Percentiles rank a stretch among this genome's conserved stretches.
These are phyloP conservation scores for Orbilia quercus DNA, from an alignment of 2,329 filamentous ascomycete species.

Conservation along the genomic window DNA sequence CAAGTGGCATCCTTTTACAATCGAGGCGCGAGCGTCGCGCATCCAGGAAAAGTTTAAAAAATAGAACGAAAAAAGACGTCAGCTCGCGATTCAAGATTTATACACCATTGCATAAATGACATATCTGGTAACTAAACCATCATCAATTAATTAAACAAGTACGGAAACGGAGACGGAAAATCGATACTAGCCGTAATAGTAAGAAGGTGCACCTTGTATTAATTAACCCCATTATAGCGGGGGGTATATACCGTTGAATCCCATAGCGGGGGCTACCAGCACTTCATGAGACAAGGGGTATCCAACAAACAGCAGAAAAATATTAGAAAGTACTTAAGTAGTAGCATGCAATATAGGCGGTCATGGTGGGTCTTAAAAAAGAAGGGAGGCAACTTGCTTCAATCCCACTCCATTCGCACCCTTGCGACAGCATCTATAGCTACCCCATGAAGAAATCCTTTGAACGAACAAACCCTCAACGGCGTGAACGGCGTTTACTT, in stretches of 20 bases:
- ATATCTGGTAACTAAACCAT: background rate
- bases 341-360: slow-evolving; percentile 3
- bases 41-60: background rate
- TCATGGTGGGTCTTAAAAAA: background rate
- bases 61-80: slow-evolving; percentile 15
- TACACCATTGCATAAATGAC: slow-evolving; percentile 4
- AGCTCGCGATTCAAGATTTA: slow-evolving; percentile 22
- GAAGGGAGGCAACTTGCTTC: too few relatives aligned
- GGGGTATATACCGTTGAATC: too few relatives aligned
- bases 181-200: too few relatives aligned
- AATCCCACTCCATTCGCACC: background rate
- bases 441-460: slow-evolving; percentile 20
- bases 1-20: slow-evolving; percentile 1
- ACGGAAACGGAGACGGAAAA: too few relatives aligned
- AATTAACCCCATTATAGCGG: background rate
- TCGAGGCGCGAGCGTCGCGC: background rate
- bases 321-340: background rate
- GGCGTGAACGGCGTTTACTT: slow-evolving; percentile 52
- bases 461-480: too few relatives aligned
- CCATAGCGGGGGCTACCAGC: too few relatives aligned
- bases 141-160: too few relatives aligned
- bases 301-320: too few relatives aligned
- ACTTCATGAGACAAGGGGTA: too few relatives aligned
- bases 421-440: slow-evolving; percentile 48
- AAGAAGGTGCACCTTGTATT: background rate